Evolutionary conservation across 495 filamentous ascomycete genomes (phyloP).

Genomic region (Tetracladium setigerum): DNA sequence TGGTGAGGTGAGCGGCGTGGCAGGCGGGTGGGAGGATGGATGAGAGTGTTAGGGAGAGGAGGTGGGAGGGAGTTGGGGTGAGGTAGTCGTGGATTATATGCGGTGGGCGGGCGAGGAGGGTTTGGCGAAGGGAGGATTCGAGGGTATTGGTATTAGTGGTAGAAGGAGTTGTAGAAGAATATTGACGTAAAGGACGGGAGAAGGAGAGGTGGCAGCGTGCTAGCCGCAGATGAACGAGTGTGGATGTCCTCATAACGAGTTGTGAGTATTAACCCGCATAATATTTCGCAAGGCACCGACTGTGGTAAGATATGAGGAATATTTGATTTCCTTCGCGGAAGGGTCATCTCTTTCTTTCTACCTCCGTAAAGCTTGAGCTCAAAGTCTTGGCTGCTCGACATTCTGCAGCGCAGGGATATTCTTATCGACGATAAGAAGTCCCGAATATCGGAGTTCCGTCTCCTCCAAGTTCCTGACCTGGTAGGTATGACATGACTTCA

Average conservation of each 20-base stretch:
- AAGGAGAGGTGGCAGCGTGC: not conserved
- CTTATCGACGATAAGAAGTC: too few relatives aligned
- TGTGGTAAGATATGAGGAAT: too few relatives aligned
- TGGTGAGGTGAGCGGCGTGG: conserved; percentile 9
- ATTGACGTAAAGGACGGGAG: not conserved
- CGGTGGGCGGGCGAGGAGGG: conserved; percentile 33
- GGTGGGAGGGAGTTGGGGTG: conserved; percentile 53
- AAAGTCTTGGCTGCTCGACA: too few relatives aligned
- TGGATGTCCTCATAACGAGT: conserved; percentile 1
- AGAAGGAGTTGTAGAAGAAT: not conserved
- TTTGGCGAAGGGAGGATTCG: conserved; percentile 4
- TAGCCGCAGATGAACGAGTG: not conserved
- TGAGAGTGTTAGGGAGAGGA: conserved; percentile 54
- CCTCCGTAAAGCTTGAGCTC: too few relatives aligned
- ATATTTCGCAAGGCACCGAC: too few relatives aligned
- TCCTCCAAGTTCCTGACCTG: too few relatives aligned
- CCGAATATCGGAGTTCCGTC: too few relatives aligned
- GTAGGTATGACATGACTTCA: too few relatives aligned
- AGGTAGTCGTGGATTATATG: conserved; percentile 58
- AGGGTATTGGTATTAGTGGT: not conserved
- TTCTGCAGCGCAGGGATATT: too few relatives aligned
- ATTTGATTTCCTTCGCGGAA: too few relatives aligned
- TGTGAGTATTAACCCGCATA: too few relatives aligned
- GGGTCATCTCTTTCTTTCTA: too few relatives aligned
- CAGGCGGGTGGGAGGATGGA: conserved; percentile 42